Evolutionary conservation across 768 basidiomycete species (phyloP), one percentile per base, ranked within the genome.

Genomic region (Filobasidium wieringae): DNA sequence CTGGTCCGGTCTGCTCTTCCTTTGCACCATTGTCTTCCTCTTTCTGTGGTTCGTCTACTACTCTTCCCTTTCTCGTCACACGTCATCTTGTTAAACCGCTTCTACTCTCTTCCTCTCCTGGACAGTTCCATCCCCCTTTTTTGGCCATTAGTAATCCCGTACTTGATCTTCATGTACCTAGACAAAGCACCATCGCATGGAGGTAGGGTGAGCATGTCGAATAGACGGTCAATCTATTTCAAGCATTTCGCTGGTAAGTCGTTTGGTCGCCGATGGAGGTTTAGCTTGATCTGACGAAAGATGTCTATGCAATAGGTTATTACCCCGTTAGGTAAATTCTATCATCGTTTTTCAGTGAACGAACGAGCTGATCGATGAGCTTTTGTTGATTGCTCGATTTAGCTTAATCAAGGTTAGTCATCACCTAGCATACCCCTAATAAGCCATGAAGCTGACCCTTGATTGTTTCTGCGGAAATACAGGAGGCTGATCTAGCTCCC

Each of bases 401-500:
- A 39, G 17, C 29, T 14, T 36, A 45, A 71, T 76, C 57, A 78
- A 81, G 71, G 80, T 78, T 40, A 61, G 75, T 53, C 12, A 0
- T 8, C 36, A 22, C 30, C 37, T 31, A n/a, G 22, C 30, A 51
- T 29, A 26, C 8, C 11, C 29, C 12, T 14, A 34, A 26, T 26
- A 58, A 19, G 40, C 36, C 39, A 14, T 36, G 33, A 7, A 29
- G 22, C 15, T 31, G n/a, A 43, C 4, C 7, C 22, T 54, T 37
- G 14, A 31, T n/a, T n/a, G n/a, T n/a, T n/a, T n/a, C n/a, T 33
- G 12, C 26, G 4, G 33, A 33, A 17, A 47, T 57, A 31, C 65
- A 92, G 90, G 90, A 89, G 75, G 84, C 82, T 33, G 88, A 93
- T 63, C 79, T 99, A 24, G 90, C 93, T 0, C 77, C 93, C 11